phyloP scores from a whole-genome alignment of 2,329 filamentous ascomycete genomes.

The Exophiala aquamarina region DNA sequence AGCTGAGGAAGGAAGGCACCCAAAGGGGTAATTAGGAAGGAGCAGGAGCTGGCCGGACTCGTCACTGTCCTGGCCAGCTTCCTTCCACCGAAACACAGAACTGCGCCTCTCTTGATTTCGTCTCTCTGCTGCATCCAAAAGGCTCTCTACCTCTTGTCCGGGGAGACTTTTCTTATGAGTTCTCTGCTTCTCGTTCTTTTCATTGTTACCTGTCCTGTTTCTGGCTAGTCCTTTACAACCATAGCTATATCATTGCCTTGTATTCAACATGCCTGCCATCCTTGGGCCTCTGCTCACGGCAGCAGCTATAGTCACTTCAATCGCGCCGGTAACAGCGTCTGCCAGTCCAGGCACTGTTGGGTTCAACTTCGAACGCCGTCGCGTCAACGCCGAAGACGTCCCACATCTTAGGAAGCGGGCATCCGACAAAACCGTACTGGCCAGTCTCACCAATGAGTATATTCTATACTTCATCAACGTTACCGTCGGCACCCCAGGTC shows the following conservation, averaged over 20 bases:
- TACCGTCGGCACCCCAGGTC: conserved; percentile 62
- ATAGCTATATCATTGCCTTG: no score
- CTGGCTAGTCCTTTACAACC: no score
- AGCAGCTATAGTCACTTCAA: conserved; percentile 17
- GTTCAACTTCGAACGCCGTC: conserved; percentile 24
- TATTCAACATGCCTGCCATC: conserved; percentile 19
- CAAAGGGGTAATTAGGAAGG: no score
- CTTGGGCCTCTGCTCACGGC: conserved; percentile 12
- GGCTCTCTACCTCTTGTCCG: no score
- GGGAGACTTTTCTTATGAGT: no score
- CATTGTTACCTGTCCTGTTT: not conserved
- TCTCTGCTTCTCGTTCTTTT: not conserved
- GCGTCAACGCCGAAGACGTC: conserved; percentile 12
- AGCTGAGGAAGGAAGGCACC: no score
- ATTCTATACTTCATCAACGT: conserved; percentile 63
- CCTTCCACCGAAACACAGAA: no score
- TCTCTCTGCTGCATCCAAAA: no score
- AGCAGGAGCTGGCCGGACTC: no score
- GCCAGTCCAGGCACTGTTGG: conserved; percentile 19
- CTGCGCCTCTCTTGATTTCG: no score
- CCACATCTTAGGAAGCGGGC: conserved; percentile 20
- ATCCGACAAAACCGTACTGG: conserved; percentile 17
- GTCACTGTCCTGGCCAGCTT: no score
- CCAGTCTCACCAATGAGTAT: conserved; percentile 24
- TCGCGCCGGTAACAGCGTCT: conserved; percentile 12